phyloP scores from a whole-genome alignment of 2,329 filamentous ascomycete genomes.

The Arthrobotrys entomopaga region DNA sequence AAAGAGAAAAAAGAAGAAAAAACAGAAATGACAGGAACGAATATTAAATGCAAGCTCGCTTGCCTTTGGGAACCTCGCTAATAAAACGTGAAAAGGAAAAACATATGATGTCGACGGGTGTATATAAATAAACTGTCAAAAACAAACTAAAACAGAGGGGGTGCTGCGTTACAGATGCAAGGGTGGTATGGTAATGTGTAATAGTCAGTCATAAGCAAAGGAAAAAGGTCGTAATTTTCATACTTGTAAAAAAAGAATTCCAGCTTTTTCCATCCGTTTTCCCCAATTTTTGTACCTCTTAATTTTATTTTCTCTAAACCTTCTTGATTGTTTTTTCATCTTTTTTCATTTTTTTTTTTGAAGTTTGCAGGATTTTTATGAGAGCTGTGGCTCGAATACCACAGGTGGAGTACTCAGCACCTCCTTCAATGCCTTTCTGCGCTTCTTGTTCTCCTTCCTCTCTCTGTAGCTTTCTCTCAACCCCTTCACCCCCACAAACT shows the following conservation, averaged over 20 bases:
- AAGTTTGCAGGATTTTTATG: neutral
- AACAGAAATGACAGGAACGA: neutral
- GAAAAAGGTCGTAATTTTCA: neutral
- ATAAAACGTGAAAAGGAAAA: no score
- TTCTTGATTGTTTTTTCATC: neutral
- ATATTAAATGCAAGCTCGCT: constrained; percentile 16
- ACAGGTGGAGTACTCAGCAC: constrained; percentile 11
- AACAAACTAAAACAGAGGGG: constrained; percentile 3
- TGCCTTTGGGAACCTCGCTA: neutral
- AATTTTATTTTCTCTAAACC: constrained; percentile 7
- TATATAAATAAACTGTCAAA: constrained; percentile 1
- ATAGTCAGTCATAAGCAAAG: constrained; percentile 4
- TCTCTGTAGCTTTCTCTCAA: constrained; percentile 40
- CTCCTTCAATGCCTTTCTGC: constrained; percentile 31
- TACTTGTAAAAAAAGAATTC: neutral
- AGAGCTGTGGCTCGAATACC: neutral
- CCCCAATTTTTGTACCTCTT: constrained; percentile 1
- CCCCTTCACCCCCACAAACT: constrained; percentile 45
- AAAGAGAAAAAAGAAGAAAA: neutral
- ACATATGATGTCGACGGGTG: neutral
- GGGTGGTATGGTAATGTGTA: neutral
- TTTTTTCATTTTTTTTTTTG: neutral
- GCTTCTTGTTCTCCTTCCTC: constrained; percentile 40
- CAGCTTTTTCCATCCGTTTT: constrained; percentile 17
- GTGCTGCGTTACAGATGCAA: constrained; percentile 4